Percentiles rank a stretch among this genome's conserved stretches.
These are phyloP conservation scores for Meyerozyma guilliermondii DNA, from an alignment of 1,139 yeast species.

Conservation along the genomic window DNA sequence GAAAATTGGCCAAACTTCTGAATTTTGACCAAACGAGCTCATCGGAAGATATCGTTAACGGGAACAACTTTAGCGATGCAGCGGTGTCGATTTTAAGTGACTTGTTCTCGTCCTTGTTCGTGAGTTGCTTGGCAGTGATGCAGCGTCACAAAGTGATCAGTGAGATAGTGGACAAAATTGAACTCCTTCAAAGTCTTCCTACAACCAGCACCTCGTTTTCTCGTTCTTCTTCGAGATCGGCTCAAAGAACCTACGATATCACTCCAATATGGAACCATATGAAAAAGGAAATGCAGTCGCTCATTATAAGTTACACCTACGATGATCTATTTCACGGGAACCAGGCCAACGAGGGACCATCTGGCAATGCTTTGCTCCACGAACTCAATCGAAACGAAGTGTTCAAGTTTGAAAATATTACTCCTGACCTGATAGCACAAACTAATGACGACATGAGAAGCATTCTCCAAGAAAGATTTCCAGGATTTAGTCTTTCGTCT, in stretches of 20 bases:
- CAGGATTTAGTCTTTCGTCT: conserved; percentile 45
- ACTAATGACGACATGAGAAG: conserved; percentile 41
- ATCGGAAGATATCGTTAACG: conserved; percentile 20
- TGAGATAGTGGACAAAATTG: conserved; percentile 40
- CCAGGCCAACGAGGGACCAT: neutral
- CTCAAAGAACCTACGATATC: conserved; percentile 25
- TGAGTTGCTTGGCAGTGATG: conserved; percentile 56
- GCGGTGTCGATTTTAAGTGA: conserved; percentile 61
- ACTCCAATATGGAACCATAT: conserved; percentile 54
- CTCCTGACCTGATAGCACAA: conserved; percentile 26
- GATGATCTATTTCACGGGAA: conserved; percentile 11
- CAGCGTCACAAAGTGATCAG: conserved; percentile 67
- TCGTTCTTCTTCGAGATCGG: neutral
- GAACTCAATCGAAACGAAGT: conserved; percentile 26
- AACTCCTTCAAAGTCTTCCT: conserved; percentile 7
- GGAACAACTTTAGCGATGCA: conserved; percentile 34
- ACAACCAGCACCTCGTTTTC: neutral
- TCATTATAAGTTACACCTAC: conserved; percentile 54
- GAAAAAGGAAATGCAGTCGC: conserved; percentile 51
- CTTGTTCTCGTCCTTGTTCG: conserved; percentile 63
- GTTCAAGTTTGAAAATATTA: conserved; percentile 48
- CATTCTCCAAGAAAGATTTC: conserved; percentile 54
- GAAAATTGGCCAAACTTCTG: conserved; percentile 28
- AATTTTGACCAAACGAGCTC: conserved; percentile 21
- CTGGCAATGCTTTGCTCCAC: conserved; percentile 12